Evolutionary conservation across 2,329 filamentous ascomycete genomes (phyloP).

Genomic region (Aspergillus sojae): DNA sequence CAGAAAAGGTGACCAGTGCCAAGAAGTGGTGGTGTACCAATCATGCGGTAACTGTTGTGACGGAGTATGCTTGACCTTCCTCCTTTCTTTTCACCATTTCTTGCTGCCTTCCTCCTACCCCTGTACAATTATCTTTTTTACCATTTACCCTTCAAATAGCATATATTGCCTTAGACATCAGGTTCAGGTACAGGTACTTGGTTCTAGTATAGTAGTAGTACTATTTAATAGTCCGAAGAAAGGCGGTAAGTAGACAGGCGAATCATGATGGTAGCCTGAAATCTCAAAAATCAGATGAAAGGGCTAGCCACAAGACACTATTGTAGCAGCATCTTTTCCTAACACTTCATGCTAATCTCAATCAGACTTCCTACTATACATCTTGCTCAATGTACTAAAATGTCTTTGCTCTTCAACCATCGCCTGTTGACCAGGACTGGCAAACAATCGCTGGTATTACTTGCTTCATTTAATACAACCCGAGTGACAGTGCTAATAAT

Average conservation of each 20-base stretch:
- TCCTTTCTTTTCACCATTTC: neutral
- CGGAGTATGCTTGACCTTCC: too few relatives aligned
- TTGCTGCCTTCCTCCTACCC: neutral
- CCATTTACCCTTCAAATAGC: neutral
- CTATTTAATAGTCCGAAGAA: neutral
- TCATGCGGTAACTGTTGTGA: neutral
- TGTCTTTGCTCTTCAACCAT: conserved; percentile 10
- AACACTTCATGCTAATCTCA: neutral
- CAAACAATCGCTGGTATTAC: conserved; percentile 18
- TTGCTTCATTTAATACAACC: neutral
- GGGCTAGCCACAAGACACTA: neutral
- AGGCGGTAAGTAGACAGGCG: neutral
- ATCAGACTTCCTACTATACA: neutral
- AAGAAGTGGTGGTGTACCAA: neutral
- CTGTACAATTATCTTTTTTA: neutral
- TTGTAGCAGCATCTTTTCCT: neutral
- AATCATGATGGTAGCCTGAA: neutral
- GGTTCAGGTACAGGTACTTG: neutral
- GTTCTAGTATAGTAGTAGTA: too few relatives aligned
- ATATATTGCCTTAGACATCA: neutral
- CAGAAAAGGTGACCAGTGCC: neutral
- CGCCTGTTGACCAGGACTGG: conserved; percentile 5
- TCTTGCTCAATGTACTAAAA: neutral
- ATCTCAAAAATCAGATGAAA: neutral
- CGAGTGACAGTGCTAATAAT: neutral